Base-by-base conservation (phyloP, 768 basidiomycete species). In the Tricholoma bakamatsutake region DNA sequence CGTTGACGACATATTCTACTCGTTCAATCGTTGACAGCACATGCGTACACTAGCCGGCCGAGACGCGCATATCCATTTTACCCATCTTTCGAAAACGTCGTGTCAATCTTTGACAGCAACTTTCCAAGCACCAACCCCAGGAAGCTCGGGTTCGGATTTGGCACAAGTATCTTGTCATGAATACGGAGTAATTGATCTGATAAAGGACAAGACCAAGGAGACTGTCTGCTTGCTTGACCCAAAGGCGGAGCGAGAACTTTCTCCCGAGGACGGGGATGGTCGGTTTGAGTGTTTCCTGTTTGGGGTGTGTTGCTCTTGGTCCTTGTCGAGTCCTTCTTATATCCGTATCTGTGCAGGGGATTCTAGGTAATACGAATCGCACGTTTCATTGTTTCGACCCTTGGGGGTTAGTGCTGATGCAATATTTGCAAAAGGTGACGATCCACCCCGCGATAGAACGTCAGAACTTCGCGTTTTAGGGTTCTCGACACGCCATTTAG, bases 181-280 rank as follows among this genome's bases (percentile, higher is more conserved):
- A 33, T 64, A 71, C 11, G 77, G 82, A 4, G 76, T 93, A 0
- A 63, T 83, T 18, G 77, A 84, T 3, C 70, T 89, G n/a, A 80
- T 93, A 69, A 71, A 77, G 49, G 43, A 53, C 5, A n/a, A 27
- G 5, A 1, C 57, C 53, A 76, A 85, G 4, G 76, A 83, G 0
- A 79, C 79, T 61, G 88, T 97, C 9, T 99, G 97, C 65, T 73
- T 99, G 13, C 80, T 99, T n/a, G 97, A 99, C 67, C 97, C 97
- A 1, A 90, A 86, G 65, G 94, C 94, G 0, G 74, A 83, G 52
- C 69, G 74, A 52, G 79, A 71, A 54, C 77, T 98, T 10, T 71
- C 80, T 0, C 93, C 94, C 0, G 81, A 81, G 51, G 96, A 98
- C 63, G 86, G 84, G 1, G 80, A 85, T 55, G 83, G 82, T 27